phyloP scores from a whole-genome alignment of 2,329 filamentous ascomycete species.

The Xylariaceae sp. region DNA sequence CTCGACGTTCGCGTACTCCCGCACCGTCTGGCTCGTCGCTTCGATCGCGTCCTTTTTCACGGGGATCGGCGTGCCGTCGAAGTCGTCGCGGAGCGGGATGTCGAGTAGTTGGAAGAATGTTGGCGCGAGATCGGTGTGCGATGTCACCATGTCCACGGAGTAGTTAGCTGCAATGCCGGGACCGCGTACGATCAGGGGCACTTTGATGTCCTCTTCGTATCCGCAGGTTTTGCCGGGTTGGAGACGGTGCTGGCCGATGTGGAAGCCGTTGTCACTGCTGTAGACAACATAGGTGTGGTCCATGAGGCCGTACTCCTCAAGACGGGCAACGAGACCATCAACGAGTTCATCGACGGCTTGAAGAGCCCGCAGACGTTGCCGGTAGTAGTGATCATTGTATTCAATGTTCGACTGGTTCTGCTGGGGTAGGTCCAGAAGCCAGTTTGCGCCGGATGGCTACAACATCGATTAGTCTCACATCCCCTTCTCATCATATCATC shows the following conservation, averaged over 20 bases:
- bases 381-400: conserved; percentile 48
- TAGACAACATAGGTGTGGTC: conserved; percentile 57
- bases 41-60: conserved; percentile 30
- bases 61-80: conserved; percentile 48
- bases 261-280: conserved; percentile 55
- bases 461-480: conserved; percentile 1
- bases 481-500: neutral
- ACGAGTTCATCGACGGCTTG: conserved; percentile 53
- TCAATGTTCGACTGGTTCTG: conserved; percentile 40
- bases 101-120: conserved; percentile 46
- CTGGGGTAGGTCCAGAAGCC: conserved; percentile 40
- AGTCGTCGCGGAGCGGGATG: conserved; percentile 39
- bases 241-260: conserved; percentile 52
- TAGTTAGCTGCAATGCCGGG: conserved; percentile 46
- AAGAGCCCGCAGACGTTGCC: conserved; percentile 46
- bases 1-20: conserved; percentile 49
- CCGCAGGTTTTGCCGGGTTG: conserved; percentile 54
- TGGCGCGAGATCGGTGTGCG: conserved; percentile 52
- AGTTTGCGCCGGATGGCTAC: conserved; percentile 36
- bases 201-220: conserved; percentile 54
- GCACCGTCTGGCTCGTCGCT: conserved; percentile 17
- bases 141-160: conserved; percentile 43
- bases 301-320: conserved; percentile 51
- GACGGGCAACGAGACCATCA: conserved; percentile 37
- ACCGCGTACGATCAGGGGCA: conserved; percentile 55